Evolutionary conservation across 805 yeast genomes (phyloP).

Genomic region (Candida montana): DNA sequence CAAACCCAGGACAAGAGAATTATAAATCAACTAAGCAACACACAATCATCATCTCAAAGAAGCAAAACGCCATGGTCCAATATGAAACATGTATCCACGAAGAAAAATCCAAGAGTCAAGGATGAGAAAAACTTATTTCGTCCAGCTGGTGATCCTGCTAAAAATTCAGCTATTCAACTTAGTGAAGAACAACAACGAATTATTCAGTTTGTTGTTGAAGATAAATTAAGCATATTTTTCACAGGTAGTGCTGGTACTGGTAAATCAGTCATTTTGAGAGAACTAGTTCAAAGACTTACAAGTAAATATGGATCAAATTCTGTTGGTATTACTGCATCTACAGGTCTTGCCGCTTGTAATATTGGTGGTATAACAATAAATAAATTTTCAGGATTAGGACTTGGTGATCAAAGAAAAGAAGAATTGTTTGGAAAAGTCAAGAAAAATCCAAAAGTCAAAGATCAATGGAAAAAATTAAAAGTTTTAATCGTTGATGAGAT

Average conservation of each 20-base stretch:
- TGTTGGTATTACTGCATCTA: constrained; percentile 90
- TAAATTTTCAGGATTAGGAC: constrained; percentile 79
- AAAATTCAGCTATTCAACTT: constrained; percentile 16
- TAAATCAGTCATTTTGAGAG: constrained; percentile 63
- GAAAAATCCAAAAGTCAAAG: constrained; percentile 36
- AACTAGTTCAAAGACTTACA: constrained; percentile 52
- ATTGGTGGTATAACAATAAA: constrained; percentile 90
- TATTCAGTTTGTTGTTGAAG: constrained; percentile 44
- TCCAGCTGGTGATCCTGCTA: neutral
- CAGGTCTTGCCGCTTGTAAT: constrained; percentile 93
- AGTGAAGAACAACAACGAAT: constrained; percentile 49
- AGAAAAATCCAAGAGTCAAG: constrained; percentile 12
- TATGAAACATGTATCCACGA: neutral
- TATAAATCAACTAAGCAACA: neutral
- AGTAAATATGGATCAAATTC: constrained; percentile 36
- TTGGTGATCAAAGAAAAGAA: constrained; percentile 47
- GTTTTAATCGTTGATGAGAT: constrained; percentile 88
- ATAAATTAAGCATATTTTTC: constrained; percentile 54
- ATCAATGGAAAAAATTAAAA: constrained; percentile 61
- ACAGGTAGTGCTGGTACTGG: constrained; percentile 91
- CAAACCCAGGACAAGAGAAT: neutral
- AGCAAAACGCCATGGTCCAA: constrained; percentile 3
- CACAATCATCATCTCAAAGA: neutral
- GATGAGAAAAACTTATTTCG: neutral
- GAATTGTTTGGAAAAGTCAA: constrained; percentile 37